Percentiles rank a stretch among this genome's conserved stretches.
phyloP scores from a whole-genome alignment of 2,329 filamentous ascomycete species.

The Aaosphaeria arxii region DNA sequence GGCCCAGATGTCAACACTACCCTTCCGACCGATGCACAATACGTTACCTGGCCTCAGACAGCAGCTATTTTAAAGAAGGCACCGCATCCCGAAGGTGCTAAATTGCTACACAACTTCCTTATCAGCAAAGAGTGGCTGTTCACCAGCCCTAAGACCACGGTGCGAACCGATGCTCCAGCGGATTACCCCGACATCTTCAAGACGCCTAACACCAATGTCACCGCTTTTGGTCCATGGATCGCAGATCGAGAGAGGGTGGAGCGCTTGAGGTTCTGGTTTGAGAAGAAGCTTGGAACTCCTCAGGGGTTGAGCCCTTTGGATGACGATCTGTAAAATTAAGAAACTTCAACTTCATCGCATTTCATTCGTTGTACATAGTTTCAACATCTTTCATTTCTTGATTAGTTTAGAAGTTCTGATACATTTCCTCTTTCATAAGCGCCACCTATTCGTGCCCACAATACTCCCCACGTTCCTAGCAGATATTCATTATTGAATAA shows the following conservation, averaged over 20 bases:
- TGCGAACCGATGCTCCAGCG: conserved; percentile 33
- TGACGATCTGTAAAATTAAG: too few species aligned
- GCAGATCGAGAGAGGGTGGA: conserved; percentile 41
- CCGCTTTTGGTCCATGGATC: conserved; percentile 43
- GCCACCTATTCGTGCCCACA: too few species aligned
- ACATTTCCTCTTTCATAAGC: too few species aligned
- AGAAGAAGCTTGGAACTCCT: conserved; percentile 37
- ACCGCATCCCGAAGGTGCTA: conserved; percentile 50
- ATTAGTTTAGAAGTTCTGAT: too few species aligned
- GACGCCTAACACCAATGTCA: conserved; percentile 34
- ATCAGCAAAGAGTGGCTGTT: conserved; percentile 43
- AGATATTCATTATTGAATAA: too few species aligned
- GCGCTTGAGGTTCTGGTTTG: conserved; percentile 42
- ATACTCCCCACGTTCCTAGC: too few species aligned
- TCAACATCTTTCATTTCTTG: too few species aligned
- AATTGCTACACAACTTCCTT: conserved; percentile 49
- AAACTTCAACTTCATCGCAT: too few species aligned
- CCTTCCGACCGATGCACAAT: conserved; percentile 38
- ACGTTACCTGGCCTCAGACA: conserved; percentile 47
- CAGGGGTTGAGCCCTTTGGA: too few species aligned
- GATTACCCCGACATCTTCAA: conserved; percentile 30
- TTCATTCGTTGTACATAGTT: too few species aligned
- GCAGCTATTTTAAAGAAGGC: conserved; percentile 50
- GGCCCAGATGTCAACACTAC: conserved; percentile 1
- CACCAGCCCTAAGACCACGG: conserved; percentile 30